Base-by-base conservation (phyloP, 169 alveolate genomes). In the Plasmodium cynomolgi region DNA sequence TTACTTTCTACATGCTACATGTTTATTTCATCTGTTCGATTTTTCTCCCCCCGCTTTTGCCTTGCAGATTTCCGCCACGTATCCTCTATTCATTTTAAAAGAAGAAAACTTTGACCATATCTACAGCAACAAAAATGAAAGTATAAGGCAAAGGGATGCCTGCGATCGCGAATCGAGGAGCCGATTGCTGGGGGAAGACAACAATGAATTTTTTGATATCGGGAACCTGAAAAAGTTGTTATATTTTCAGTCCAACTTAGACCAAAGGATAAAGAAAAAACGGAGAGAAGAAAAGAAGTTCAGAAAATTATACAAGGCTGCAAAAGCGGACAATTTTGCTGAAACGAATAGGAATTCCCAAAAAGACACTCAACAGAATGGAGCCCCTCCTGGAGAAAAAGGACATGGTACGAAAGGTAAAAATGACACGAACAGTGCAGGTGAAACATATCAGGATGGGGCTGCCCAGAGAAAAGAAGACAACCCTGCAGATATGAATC, bases 171-270 rank as follows among this genome's bases (percentile, higher is more conserved):
- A 85, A 58, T 29, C 26, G 26, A 20, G 41, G 44, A 9, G 44
- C 47, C 93, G 93, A 54, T n/a, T 50, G 33, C 47, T 85, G 81
- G n/a, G 54, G 31, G 93, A 85, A 33, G 85, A 73, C 39, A 44
- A 81, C 37, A 20, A 34, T 77, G 84, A 88, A 33, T 11, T 80
- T 34, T 91, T 54, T 23, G 41, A 91, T 73, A 72, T 91, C 20
- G 85, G 54, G 17, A 54, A 88, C 13, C 83, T 88, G 11, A 91
- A 91, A 82, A 91, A 83, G 37, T 29, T 91, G 47, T 54, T 91
- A 58, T 72, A 44, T 72, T 91, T 91, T 81, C 95, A 91, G 58
- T 81, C 79, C 7, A 91, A 91, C 17, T 54, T 91, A 41, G 95
- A 91, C 41, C 56, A 91, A 33, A 6, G 33, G 29, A 73, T 81